Base-by-base conservation (phyloP, 176 grass and related monocot genomes). In the Aechmea fasciata region DNA sequence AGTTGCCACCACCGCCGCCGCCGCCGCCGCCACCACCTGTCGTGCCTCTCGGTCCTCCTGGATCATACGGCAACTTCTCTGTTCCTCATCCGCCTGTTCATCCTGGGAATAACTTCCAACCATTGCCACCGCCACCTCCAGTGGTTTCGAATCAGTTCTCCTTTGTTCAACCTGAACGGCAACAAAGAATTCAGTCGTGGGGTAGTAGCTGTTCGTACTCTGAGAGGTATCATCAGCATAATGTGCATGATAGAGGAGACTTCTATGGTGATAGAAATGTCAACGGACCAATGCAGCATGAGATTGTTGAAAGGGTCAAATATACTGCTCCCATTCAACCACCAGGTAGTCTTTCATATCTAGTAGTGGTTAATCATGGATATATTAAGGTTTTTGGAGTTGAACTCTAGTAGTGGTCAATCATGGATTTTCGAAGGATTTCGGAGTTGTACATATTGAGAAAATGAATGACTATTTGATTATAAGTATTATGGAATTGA, bases 81-180 rank as follows among this genome's bases (percentile, higher is more conserved):
- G 81, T 71, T 12, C 73, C 78, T 49, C 51, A 77, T 69, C 57
- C 79, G 49, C 24, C 78, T 68, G 66, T 63, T n/a, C 78, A 79
- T 73, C 79, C 81, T 85, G 88, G 78, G 65, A 97, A 79, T 85
- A 92, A 87, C 61, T 85, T 77, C 73, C 86, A 84, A 75, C 83
- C 78, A 48, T 53, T 87, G 64, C 85, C 86, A 57, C 88, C 83
- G 26, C 85, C 78, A 0, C 85, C 78, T 57, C 88, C 79, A 65
- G 73, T 63, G 24, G 77, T 71, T 85, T 77, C 89, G 11, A 82
- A 82, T 73, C 89, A 91, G 28, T 87, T 87, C 77, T 77, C 78
- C 50, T 92, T 87, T 81, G 73, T 70, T 50, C 83, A 81, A 49
- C 62, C 75, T 67, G 88, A 87, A 74, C 78, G 51, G 59, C 84